Evolutionary conservation across 176 grass and related monocot genomes (phyloP), one percentile per base, ranked within the genome.

Genomic region (Metroxylon sagu): DNA sequence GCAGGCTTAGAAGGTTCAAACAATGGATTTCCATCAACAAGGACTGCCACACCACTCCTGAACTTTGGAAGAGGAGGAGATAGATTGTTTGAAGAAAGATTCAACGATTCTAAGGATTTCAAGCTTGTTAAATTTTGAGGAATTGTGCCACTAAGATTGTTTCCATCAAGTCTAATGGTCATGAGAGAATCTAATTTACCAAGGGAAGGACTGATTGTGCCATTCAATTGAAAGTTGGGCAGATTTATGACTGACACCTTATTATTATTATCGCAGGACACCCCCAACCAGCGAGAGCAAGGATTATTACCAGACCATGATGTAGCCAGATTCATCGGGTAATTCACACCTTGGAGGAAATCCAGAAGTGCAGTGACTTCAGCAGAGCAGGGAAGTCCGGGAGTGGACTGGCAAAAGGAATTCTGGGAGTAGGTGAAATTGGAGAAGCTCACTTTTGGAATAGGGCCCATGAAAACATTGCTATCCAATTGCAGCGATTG

Each of bases 51-150:
- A 1, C 54, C 62, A 12, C 16, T 60, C 0, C 48, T 53, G 72
- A 98, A 98, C 0, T 27, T 6, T 0, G 93, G 93, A 61, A 92
- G 52, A 0, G 93, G 93, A 30, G 87, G 84, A 0, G 43, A 15
- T 30, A 98, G 48, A 68, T 92, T 59, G 39, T 98, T 98, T 53
- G 35, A 81, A 59, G 84, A 83, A 16, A 98, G 14, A 65, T 98
- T 78, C n/a, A 98, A 60, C 19, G 76, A 56, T 56, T 74, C 48
- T 2, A 98, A 73, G 0, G 57, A 78, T 64, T 64, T 83, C 63
- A 92, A 67, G n/a, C 3, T 49, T 1, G 67, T 60, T 15, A 92
- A 80, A 61, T 74, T 83, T 1, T 66, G 23, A 3, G 93, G 93
- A 49, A 98, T 76, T 19, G 10, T 64, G 5, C 93, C 93, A 0